Percentiles rank a stretch among this genome's conserved stretches.
These are phyloP conservation scores for Hypoxylon rickii DNA, from an alignment of 495 filamentous ascomycete genomes.

Conservation along the genomic window DNA sequence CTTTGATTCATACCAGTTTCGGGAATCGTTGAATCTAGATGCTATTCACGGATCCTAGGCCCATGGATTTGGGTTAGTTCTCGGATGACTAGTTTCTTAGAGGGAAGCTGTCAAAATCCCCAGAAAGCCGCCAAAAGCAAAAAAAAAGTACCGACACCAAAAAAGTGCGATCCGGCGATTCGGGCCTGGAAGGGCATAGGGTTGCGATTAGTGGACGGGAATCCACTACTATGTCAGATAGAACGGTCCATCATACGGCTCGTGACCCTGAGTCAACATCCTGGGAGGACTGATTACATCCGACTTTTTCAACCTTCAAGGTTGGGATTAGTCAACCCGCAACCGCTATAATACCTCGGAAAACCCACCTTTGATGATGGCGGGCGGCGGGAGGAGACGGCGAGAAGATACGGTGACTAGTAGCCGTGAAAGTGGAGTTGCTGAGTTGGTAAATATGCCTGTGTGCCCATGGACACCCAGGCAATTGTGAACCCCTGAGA, in stretches of 20 bases:
- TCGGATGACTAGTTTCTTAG: too few relatives aligned
- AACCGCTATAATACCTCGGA: too few relatives aligned
- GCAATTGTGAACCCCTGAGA: slow-evolving; percentile 5
- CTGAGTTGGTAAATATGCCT: slow-evolving; percentile 3
- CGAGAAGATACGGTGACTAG: not conserved
- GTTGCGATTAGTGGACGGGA: not conserved
- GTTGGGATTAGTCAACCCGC: too few relatives aligned
- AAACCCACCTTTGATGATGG: too few relatives aligned
- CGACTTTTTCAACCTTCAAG: not conserved
- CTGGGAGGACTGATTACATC: not conserved
- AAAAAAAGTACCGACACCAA: not conserved
- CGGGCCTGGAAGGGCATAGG: slow-evolving; percentile 12
- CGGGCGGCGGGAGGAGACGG: too few relatives aligned
- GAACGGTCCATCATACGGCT: not conserved
- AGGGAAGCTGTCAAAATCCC: too few relatives aligned
- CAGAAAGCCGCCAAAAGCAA: too few relatives aligned
- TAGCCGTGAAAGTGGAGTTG: slow-evolving; percentile 17
- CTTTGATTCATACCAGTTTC: too few relatives aligned
- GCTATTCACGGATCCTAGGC: not conserved
- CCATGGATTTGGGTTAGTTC: not conserved
- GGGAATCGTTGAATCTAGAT: too few relatives aligned
- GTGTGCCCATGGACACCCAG: not conserved
- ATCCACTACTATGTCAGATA: not conserved
- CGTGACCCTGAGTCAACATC: not conserved
- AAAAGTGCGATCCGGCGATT: slow-evolving; percentile 11